A percentile compares a stretch with the other conserved stretches of the same genome.
phyloP scores from a whole-genome alignment of 2,329 filamentous ascomycete genomes.

The Penicillium sp. region DNA sequence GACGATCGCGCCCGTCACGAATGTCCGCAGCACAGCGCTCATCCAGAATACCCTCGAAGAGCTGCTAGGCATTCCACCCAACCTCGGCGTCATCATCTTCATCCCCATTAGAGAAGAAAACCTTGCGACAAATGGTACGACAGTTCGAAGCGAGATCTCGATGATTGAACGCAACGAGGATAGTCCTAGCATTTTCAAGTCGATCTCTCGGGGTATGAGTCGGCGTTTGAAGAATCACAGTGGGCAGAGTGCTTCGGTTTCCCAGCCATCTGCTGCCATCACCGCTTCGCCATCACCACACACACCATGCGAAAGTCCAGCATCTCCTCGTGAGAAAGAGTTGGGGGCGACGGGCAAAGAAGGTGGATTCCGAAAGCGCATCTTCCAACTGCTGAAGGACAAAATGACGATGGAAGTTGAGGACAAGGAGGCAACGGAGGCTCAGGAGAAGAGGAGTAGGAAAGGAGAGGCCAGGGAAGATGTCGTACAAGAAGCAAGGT shows the following conservation, averaged over 20 bases:
- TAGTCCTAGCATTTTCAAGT: conserved; percentile 42
- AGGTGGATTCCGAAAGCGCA: not conserved
- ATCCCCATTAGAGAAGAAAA: conserved; percentile 67
- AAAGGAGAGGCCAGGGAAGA: not conserved
- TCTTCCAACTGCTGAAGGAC: not conserved
- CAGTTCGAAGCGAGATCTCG: conserved; percentile 66
- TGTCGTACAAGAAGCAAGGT: not conserved
- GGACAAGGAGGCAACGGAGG: not conserved
- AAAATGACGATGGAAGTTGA: conserved; percentile 13
- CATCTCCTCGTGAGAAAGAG: not conserved
- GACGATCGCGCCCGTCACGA: conserved; percentile 69
- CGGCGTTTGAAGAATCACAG: conserved; percentile 35
- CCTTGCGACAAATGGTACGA: conserved; percentile 68
- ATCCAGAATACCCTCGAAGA: conserved; percentile 74
- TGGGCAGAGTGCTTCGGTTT: conserved; percentile 23
- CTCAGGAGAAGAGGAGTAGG: not conserved
- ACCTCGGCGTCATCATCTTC: conserved; percentile 72
- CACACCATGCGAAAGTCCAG: not conserved
- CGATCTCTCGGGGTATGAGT: conserved; percentile 38
- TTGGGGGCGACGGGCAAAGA: not conserved
- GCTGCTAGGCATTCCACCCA: conserved; percentile 62
- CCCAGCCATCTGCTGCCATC: conserved; percentile 4
- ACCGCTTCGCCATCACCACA: not conserved
- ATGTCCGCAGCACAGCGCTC: conserved; percentile 76
- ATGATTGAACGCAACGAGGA: conserved; percentile 50